Base-by-base conservation (phyloP, 306 rosid species). In the Cucumis hystrix region DNA sequence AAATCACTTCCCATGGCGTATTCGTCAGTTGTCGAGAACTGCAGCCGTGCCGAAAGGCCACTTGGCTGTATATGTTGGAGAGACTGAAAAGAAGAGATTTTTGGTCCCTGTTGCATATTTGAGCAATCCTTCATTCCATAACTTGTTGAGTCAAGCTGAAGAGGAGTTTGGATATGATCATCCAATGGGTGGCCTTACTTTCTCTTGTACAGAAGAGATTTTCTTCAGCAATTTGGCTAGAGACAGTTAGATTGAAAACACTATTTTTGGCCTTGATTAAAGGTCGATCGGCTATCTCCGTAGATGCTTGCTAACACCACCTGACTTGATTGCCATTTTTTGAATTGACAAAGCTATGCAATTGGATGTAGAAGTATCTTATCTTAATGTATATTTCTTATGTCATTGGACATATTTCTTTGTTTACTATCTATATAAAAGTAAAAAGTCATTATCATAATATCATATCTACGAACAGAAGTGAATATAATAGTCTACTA, bases 1-100 rank as follows among this genome's bases (percentile, higher is more conserved):
- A 8, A 70, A 47, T 40, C 57, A 45, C 57, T 70, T 47, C 45
- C 41, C 47, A 3, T 47, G 75, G 21, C 75, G 58, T 12, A 45
- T 70, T 43, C 75, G 40, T 12, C 64, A 18, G 57, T 41, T 43
- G 55, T 57, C 65, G 11, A 35, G 78, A 56, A 35, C 62, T 15
- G 56, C 23, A 0, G 83, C 79, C 30, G 84, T 87, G 7, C 83
- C 83, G 9, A 87, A 82, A 58, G 86, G 84, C n/a, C 79, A 83
- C 45, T 64, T 86, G 45, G 84, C 84, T 6, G 81, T 86, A 1
- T 83, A 86, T 40, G 82, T 83, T 43, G 87, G 89, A 35, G 84
- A 79, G 0, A 43, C 51, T 12, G 78, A 81, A 43, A 67, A 76
- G 83, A 80, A 41, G 75, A 75, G 83, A 75, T 67, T 67, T 67